Base-by-base conservation (phyloP, 306 rosid species). In the Arachis hypogaea region DNA sequence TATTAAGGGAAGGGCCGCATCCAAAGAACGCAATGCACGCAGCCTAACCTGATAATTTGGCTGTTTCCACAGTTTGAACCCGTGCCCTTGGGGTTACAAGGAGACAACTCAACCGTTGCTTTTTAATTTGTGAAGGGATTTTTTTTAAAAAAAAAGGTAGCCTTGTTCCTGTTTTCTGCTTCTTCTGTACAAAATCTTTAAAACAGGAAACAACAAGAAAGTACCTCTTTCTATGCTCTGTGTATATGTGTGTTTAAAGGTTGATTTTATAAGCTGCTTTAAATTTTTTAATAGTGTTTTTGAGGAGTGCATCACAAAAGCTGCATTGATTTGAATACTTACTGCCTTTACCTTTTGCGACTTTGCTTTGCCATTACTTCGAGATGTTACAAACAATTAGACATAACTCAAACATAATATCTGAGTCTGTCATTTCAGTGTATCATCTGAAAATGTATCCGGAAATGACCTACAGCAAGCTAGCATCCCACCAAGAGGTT, bases 401-500 rank as follows among this genome's bases (percentile, higher is more conserved):
- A 11, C 58, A 75, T 64, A 38, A 40, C 29, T 44, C 45, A 52
- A 14, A 18, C 40, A 45, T 16, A 72, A 66, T 61, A 64, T 70
- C 64, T 29, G 63, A 29, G 2, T 7, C 16, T 73, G 75, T 60
- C 51, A 63, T 83, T 88, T 59, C 86, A 91, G 97, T 66, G 92
- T 85, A 51, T 77, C 59, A 5, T 77, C 93, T 11, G 59, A 77
- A 73, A 73, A 55, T 73, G 28, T 43, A 62, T 78, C 83, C 11
- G 68, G 33, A 66, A 72, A 28, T 38, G 55, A 54, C 41, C 46
- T 41, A 9, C 83, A 80, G 41, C 88, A 40, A 70, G 97, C 92
- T 9, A 79, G 67, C 77, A 60, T 76, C 73, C 99, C 99, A 30
- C 99, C 99, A 47, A 88, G 96, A 87, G 99, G 97, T 79, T 94